These are phyloP conservation scores for Atkinsonella hypoxylon DNA, from an alignment of 2,329 filamentous ascomycete species.

Conservation along the genomic window DNA sequence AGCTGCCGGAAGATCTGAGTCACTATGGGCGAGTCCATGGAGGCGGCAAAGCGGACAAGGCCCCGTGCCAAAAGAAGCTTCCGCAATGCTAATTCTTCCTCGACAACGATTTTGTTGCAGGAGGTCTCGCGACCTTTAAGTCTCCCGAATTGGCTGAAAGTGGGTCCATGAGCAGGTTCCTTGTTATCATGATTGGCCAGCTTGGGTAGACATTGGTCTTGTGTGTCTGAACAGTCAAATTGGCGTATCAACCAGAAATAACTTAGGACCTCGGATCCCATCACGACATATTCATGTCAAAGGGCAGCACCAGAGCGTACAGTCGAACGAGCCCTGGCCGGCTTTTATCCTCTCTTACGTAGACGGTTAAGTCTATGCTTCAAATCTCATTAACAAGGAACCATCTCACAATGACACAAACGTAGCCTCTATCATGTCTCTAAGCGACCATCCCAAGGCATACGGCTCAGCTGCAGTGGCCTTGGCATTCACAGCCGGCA, in stretches of 20 bases:
- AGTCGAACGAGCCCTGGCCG: background rate
- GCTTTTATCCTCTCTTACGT: background rate
- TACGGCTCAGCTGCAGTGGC: conserved; percentile 55
- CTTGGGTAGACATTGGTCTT: no score
- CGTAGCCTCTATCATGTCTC: conserved; percentile 33
- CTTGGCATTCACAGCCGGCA: conserved; percentile 64
- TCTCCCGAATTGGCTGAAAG: background rate
- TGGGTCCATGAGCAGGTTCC: background rate
- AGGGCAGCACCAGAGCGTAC: background rate
- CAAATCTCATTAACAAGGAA: background rate
- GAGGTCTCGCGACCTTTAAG: background rate
- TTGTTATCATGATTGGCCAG: background rate
- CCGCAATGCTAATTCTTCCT: background rate
- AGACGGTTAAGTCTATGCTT: background rate
- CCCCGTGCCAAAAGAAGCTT: background rate
- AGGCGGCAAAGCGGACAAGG: background rate
- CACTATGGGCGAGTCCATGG: conserved; percentile 74
- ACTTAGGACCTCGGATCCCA: background rate
- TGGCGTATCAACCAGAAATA: background rate
- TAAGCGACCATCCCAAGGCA: conserved; percentile 48
- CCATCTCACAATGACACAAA: background rate
- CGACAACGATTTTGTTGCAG: background rate
- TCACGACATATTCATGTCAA: background rate
- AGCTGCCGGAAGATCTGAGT: conserved; percentile 75
- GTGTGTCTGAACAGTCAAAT: no score